Base-by-base conservation (phyloP, 495 filamentous ascomycete genomes). In the Xylaria palmicola region DNA sequence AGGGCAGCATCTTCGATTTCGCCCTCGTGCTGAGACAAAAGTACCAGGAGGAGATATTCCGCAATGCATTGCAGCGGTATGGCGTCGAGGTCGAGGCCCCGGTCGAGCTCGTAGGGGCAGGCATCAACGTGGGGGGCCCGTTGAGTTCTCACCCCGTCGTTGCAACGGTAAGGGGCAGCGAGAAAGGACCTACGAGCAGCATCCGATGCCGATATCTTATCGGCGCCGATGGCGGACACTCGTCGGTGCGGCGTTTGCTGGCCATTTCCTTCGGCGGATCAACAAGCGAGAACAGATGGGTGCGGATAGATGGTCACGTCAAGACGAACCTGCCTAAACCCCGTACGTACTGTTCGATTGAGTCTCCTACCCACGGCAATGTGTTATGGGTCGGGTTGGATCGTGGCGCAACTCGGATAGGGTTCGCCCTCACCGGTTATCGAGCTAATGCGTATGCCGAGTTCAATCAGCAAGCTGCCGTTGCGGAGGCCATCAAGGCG, bases 401-500 rank as follows among this genome's bases (percentile, higher is more conserved):
- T 63, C 81, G 79, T 29, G 66, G 64, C 6, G 64, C 58, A 32
- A 72, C 41, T 39, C 67, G 55, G 53, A 69, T 85, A 43, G 81
- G 83, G n/a, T 86, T 79, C 63, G 78, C 79, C 0, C 81, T 82
- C 47, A 81, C 80, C 6, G 69, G 73, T 2, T 75, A 79, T 49
- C 69, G 74, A 48, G 69, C 77, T n/a, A 77, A 72, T 47, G 65
- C 59, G 30, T 79, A 81, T 9, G 56, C 73, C 12, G 65, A 68
- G 19, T 71, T 76, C 32, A 56, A 71, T 20, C 56, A 71, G 30
- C 65, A 74, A 54, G 73, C 76, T 22, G 53, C 56, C 13, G 56
- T 72, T 7, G 59, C 74, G 29, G 65, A 66, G 27, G 51, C 51
- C 1, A 65, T 73, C 27, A 68, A 68, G 3, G 74, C 74, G 0